A percentile compares a stretch with the other conserved stretches of the same genome.
These are phyloP conservation scores for Ophiocordyceps camponoti-leonardi DNA, from an alignment of 2,329 filamentous ascomycete species.

Conservation along the genomic window DNA sequence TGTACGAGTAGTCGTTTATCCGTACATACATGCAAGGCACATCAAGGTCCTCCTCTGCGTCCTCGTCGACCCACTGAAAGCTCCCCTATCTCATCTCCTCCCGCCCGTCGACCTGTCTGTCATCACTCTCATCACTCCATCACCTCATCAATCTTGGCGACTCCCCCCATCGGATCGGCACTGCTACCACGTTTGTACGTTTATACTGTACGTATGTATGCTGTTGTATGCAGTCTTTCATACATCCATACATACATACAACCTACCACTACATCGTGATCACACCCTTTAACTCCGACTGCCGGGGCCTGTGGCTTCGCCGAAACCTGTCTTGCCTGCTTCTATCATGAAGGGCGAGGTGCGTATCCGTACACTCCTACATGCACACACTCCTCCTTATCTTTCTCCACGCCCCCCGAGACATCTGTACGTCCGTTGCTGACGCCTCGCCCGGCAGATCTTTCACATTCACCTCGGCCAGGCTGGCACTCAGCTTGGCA, in stretches of 20 bases:
- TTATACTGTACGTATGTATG: too few species aligned
- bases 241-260: not conserved
- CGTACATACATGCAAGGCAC: too few species aligned
- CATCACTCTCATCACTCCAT: too few species aligned
- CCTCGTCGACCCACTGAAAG: too few species aligned
- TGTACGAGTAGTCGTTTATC: too few species aligned
- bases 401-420: not conserved
- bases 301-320: conserved; percentile 12
- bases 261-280: not conserved
- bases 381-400: not conserved
- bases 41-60: too few species aligned
- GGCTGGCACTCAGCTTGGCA: conserved; percentile 58
- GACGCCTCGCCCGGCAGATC: conserved; percentile 23
- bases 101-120: too few species aligned
- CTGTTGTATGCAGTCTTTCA: too few species aligned
- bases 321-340: conserved; percentile 4
- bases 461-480: conserved; percentile 49
- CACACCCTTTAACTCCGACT: not conserved
- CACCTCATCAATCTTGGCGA: too few species aligned
- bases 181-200: too few species aligned
- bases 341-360: conserved; percentile 41
- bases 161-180: too few species aligned
- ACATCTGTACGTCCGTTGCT: not conserved
- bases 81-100: too few species aligned
- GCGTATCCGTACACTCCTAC: not conserved